phyloP scores from a whole-genome alignment of 352 stramenopile genomes.

The Elongisporangium undulatum region DNA sequence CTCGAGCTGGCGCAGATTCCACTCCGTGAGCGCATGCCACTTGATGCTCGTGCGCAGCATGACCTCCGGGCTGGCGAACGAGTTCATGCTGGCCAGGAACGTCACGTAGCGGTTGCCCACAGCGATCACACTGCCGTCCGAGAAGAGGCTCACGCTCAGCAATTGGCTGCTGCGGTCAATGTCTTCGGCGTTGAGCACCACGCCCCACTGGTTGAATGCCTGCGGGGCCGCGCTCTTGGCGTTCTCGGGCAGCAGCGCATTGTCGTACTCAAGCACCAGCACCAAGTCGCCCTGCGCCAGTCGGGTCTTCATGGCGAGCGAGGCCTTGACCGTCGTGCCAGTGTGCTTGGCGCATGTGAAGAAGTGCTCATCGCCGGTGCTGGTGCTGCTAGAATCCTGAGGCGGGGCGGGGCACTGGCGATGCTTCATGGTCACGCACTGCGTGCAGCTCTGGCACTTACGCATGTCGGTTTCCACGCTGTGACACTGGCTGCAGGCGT shows the following conservation, averaged over 20 bases:
- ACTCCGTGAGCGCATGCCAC: constrained; percentile 47
- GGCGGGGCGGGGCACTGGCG: constrained; percentile 26
- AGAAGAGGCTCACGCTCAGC: constrained; percentile 51
- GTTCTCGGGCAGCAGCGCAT: constrained; percentile 37
- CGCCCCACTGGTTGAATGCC: constrained; percentile 55
- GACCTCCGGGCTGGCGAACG: constrained; percentile 31
- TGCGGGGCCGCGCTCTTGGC: constrained; percentile 27
- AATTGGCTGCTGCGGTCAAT: constrained; percentile 49
- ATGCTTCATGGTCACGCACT: constrained; percentile 48
- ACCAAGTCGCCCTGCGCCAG: constrained; percentile 52
- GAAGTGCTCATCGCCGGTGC: constrained; percentile 19
- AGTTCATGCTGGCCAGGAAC: constrained; percentile 25
- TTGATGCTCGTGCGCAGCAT: constrained; percentile 51
- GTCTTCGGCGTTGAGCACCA: constrained; percentile 41
- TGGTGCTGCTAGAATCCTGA: not conserved
- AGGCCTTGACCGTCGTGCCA: constrained; percentile 2
- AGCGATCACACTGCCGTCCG: constrained; percentile 44
- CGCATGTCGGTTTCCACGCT: constrained; percentile 43
- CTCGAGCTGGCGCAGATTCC: constrained; percentile 28
- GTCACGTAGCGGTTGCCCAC: constrained; percentile 58
- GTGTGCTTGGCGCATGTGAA: constrained; percentile 41
- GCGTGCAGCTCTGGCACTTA: constrained; percentile 42
- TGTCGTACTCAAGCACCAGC: constrained; percentile 64
- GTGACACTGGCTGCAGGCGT: constrained; percentile 48
- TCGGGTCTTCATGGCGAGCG: constrained; percentile 16